Conservation (phyloP, 805 yeast species). For the Hanseniaspora pseudoguilliermondii region DNA sequence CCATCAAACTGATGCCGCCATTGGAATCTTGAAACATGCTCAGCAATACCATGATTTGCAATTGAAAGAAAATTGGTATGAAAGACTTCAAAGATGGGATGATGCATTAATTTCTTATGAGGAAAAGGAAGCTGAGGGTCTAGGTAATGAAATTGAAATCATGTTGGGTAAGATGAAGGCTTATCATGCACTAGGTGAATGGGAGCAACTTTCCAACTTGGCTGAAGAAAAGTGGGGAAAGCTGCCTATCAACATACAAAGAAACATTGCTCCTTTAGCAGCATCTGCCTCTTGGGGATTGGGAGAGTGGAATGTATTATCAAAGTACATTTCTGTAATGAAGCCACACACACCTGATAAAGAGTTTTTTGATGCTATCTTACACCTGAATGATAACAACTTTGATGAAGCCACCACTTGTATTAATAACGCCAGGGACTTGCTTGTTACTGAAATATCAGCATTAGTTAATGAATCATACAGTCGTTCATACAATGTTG, state of each 20-base stretch:
- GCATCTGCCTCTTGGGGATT: slow-evolving; percentile 99
- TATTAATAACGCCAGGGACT: slow-evolving; percentile 73
- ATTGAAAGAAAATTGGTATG: slow-evolving; percentile 95
- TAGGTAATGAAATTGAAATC: slow-evolving; percentile 59
- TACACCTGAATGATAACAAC: slow-evolving; percentile 72
- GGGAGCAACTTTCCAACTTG: slow-evolving; percentile 81
- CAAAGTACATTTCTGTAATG: slow-evolving; percentile 78
- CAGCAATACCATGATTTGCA: slow-evolving; percentile 82
- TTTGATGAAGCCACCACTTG: slow-evolving; percentile 70
- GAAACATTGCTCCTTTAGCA: slow-evolving; percentile 89
- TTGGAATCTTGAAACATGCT: slow-evolving; percentile 90
- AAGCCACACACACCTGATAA: slow-evolving; percentile 85
- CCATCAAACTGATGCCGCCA: slow-evolving; percentile 95
- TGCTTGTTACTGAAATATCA: slow-evolving; percentile 82
- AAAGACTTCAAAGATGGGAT: slow-evolving; percentile 93
- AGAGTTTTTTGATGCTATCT: slow-evolving; percentile 85
- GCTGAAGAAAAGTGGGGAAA: slow-evolving; percentile 78
- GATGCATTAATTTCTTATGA: slow-evolving; percentile 88
- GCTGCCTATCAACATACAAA: slow-evolving; percentile 56
- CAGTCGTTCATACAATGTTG: slow-evolving; percentile 91
- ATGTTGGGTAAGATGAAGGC: slow-evolving; percentile 98
- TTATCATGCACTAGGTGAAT: slow-evolving; percentile 94
- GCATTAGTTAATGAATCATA: slow-evolving; percentile 92
- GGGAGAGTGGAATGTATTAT: slow-evolving; percentile 95
- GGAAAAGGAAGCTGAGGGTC: slow-evolving; percentile 46